Conservation (phyloP, 495 filamentous ascomycete species). For the Penicillium steckii region DNA sequence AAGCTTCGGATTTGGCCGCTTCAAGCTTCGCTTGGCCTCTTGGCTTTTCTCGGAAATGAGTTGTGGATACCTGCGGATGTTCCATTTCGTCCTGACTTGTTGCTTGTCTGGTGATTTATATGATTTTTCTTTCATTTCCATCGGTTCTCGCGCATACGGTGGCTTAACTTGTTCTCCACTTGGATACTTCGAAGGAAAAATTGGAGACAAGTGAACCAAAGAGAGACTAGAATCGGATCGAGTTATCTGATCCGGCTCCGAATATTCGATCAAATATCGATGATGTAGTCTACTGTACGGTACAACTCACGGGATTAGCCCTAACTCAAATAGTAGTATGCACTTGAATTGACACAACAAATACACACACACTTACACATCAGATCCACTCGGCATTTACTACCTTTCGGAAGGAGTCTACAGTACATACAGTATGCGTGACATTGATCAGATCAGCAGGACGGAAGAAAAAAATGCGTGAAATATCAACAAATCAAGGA, state of each 20-base stretch:
- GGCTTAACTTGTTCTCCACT: neutral
- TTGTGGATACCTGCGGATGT: conserved; percentile 3
- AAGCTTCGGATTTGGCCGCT: neutral
- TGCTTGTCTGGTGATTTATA: no score
- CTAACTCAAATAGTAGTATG: no score
- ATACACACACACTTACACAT: no score
- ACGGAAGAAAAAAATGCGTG: neutral
- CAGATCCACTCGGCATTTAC: no score
- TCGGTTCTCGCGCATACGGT: neutral
- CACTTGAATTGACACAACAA: no score
- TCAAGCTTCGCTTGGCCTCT: conserved; percentile 12
- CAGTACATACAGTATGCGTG: no score
- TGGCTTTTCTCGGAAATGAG: conserved; percentile 8
- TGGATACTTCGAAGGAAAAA: neutral
- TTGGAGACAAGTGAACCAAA: neutral
- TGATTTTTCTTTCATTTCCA: neutral
- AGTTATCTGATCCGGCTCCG: conserved; percentile 1
- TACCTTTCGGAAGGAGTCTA: no score
- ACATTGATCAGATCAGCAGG: neutral
- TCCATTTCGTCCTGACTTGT: neutral
- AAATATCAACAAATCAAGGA: neutral
- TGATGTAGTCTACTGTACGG: neutral
- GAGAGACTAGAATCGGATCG: neutral
- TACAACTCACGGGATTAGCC: neutral
- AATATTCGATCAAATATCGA: neutral